Base-by-base conservation (phyloP, 2,329 filamentous ascomycete species). In the Aspergillus terreus region DNA sequence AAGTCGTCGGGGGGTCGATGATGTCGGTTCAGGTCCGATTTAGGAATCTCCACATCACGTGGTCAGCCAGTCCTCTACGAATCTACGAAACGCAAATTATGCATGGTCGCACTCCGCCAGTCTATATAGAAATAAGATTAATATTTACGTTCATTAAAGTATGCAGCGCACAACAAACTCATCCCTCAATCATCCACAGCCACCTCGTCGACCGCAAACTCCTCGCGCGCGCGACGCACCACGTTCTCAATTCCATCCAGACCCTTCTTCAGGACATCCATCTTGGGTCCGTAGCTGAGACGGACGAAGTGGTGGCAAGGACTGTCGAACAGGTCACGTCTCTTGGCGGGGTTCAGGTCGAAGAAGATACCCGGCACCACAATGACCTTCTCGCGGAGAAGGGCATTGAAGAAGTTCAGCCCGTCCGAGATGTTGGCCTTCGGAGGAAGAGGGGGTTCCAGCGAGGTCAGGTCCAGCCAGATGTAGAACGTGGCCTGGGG, bases 341-440 rank as follows among this genome's bases (percentile, higher is more conserved):
- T 82, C 70, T 90, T 87, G 33, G 88, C 87, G 4, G 92, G 92
- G 76, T 97, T 97, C 58, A 97, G 75, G 66, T 97, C 92, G 70
- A 97, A 97, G 81, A 97, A 97, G 71, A 97, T 97, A 54, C 92
- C 92, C 0, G 92, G 92, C 4, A 97, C 92, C 15, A 96, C 91
- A 66, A 96, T 96, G 60, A 95, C 90, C 80, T 95, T 95, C 78
- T 96, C 91, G 65, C 88, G 84, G 42, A 97, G 77, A 67, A 94
- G 94, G 27, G 91, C 91, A 70, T 94, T 85, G 83, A 97, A 96
- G 81, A 97, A 97, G 77, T 95, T 96, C 65, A 97, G 78, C 7
- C 92, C 92, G 69, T 97, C 92, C 53, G 88, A 86, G 70, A 97
- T 95, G 55, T 85, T 82, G 0, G 92, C 69, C 50, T 69, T 62